These are phyloP conservation scores for Fusarium sp. DNA, from an alignment of 2,329 filamentous ascomycete species.

Conservation along the genomic window DNA sequence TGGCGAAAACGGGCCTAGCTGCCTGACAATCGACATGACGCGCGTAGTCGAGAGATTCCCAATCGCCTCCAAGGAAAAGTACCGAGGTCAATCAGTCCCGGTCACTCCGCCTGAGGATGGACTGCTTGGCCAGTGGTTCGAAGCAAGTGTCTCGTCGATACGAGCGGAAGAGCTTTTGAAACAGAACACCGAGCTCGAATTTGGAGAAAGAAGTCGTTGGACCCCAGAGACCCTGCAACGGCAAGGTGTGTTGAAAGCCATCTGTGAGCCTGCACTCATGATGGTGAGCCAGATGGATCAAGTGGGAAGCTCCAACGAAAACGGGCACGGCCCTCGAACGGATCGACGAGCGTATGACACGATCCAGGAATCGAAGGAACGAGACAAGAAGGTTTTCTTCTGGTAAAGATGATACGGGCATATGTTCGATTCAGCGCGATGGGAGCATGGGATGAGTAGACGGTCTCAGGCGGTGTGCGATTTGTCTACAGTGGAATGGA, in stretches of 20 bases:
- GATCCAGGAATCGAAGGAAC: conserved; percentile 14
- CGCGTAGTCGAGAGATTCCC: conserved; percentile 31
- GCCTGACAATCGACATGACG: conserved; percentile 47
- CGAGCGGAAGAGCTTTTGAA: conserved; percentile 36
- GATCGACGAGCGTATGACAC: conserved; percentile 17
- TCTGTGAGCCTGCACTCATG: conserved; percentile 50
- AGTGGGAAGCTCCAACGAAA: conserved; percentile 51
- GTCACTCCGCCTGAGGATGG: conserved; percentile 14
- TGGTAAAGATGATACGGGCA: conserved; percentile 35
- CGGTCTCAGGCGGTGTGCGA: neutral
- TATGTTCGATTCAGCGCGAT: neutral
- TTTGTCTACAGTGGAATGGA: neutral
- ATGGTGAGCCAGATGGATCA: conserved; percentile 54
- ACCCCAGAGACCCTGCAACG: conserved; percentile 39
- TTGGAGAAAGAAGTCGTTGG: conserved; percentile 50
- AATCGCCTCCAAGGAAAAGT: neutral
- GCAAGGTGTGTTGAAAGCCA: conserved; percentile 43
- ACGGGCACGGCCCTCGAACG: conserved; percentile 34
- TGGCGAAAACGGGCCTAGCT: conserved; percentile 16
- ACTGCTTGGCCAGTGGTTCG: conserved; percentile 48
- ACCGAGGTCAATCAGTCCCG: conserved; percentile 27
- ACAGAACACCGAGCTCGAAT: conserved; percentile 47
- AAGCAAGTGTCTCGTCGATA: conserved; percentile 49
- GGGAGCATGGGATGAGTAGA: neutral
- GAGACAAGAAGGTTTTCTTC: conserved; percentile 18